Conservation (phyloP, 805 yeast species). For the Saturnispora saitoi region DNA sequence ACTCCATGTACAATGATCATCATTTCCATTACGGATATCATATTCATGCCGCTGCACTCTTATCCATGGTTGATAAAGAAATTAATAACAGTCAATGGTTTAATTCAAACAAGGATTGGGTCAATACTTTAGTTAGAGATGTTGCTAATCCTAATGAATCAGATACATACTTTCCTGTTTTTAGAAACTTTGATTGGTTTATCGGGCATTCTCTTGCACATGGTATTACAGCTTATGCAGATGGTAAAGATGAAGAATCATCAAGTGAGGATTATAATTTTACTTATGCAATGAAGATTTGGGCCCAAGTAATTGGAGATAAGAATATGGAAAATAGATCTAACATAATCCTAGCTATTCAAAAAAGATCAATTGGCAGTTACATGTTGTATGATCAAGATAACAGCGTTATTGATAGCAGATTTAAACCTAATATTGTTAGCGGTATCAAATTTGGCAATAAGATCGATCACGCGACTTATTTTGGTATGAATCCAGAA, state of each 20-base stretch:
- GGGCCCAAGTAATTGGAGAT: conserved; percentile 52
- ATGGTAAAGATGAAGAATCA: conserved; percentile 71
- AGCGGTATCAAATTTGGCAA: conserved; percentile 70
- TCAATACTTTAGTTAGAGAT: conserved; percentile 54
- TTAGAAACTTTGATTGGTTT: conserved; percentile 65
- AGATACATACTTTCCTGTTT: conserved; percentile 56
- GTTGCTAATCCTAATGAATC: conserved; percentile 49
- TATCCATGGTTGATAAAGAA: conserved; percentile 45
- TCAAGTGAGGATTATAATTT: conserved; percentile 70
- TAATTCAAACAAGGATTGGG: conserved; percentile 40
- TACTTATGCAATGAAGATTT: conserved; percentile 57
- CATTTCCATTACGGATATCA: conserved; percentile 51
- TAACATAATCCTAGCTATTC: conserved; percentile 51
- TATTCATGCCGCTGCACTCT: conserved; percentile 55
- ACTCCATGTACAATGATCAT: conserved; percentile 47
- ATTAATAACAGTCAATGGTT: conserved; percentile 45
- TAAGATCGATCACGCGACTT: conserved; percentile 65
- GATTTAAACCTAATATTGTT: conserved; percentile 54
- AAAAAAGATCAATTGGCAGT: conserved; percentile 43
- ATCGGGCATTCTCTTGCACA: conserved; percentile 77
- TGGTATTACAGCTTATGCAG: conserved; percentile 61
- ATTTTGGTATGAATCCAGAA: conserved; percentile 64
- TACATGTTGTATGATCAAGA: conserved; percentile 48
- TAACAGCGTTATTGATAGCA: conserved; percentile 47
- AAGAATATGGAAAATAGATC: conserved; percentile 44